Evolutionary conservation across 2,329 filamentous ascomycete species (phyloP).

Genomic region (Aureobasidium vineae): DNA sequence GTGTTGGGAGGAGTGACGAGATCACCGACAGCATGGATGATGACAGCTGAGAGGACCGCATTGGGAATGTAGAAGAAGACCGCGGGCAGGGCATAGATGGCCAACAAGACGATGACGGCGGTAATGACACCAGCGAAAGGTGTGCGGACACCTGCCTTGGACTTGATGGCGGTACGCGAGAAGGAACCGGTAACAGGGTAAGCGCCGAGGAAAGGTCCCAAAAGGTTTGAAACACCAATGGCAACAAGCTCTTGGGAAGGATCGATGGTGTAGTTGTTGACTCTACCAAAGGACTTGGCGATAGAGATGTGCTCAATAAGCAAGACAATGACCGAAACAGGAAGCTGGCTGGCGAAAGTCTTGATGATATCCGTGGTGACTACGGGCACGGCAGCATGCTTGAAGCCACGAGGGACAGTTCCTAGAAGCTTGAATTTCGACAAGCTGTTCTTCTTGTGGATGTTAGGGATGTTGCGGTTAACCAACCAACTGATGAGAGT

Average conservation of each 20-base stretch:
- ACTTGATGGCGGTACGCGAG: conserved; percentile 94
- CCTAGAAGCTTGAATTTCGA: conserved; percentile 71
- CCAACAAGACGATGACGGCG: conserved; percentile 77
- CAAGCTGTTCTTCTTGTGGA: conserved; percentile 35
- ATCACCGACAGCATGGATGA: conserved; percentile 93
- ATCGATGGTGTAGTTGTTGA: conserved; percentile 95
- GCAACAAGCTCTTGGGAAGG: conserved; percentile 95
- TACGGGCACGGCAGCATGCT: conserved; percentile 69
- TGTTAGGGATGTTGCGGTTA: conserved; percentile 59
- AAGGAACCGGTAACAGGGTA: conserved; percentile 96
- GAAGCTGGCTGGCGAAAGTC: conserved; percentile 69
- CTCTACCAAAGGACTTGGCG: conserved; percentile 90
- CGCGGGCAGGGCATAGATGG: conserved; percentile 81
- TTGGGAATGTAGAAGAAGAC: conserved; percentile 94
- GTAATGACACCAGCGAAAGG: conserved; percentile 89
- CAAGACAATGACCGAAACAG: conserved; percentile 86
- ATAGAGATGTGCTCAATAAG: conserved; percentile 97
- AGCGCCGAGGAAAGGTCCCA: conserved; percentile 86
- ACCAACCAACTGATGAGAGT: conserved; percentile 85
- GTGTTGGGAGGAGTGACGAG: conserved; percentile 88
- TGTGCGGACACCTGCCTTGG: conserved; percentile 90
- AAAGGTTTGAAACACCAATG: conserved; percentile 84
- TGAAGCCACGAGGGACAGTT: conserved; percentile 79
- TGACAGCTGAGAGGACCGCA: conserved; percentile 77
- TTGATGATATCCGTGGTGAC: conserved; percentile 66